These are phyloP conservation scores for Fusarium keratoplasticum DNA, from an alignment of 2,329 filamentous ascomycete species.

Conservation along the genomic window DNA sequence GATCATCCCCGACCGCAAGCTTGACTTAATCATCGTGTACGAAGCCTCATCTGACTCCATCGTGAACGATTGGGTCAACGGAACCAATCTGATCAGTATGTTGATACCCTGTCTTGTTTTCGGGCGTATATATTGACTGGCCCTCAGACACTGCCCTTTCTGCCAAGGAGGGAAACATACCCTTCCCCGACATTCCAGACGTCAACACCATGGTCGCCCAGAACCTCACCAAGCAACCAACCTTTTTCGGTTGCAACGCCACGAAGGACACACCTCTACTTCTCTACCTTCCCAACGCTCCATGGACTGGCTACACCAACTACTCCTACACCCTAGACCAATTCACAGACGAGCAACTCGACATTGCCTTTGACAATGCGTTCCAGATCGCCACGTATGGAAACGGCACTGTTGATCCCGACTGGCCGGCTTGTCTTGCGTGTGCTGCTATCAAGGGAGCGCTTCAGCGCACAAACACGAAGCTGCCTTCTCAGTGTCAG, in stretches of 20 bases:
- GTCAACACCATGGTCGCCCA: slow-evolving; percentile 42
- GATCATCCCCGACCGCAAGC: slow-evolving; percentile 43
- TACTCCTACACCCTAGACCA: slow-evolving; percentile 37
- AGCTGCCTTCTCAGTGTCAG: slow-evolving; percentile 38
- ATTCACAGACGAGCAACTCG: slow-evolving; percentile 42
- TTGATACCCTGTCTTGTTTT: too few relatives aligned
- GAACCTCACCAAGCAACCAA: slow-evolving; percentile 42
- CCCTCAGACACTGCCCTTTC: slow-evolving; percentile 23
- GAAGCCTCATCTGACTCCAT: slow-evolving; percentile 45
- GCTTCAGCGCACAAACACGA: slow-evolving; percentile 55
- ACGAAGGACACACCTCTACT: slow-evolving; percentile 36
- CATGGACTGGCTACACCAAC: slow-evolving; percentile 45
- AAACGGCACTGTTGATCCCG: slow-evolving; percentile 75
- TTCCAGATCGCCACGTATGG: slow-evolving; percentile 83
- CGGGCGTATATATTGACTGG: too few relatives aligned
- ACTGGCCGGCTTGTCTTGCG: slow-evolving; percentile 83
- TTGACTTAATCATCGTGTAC: slow-evolving; percentile 48
- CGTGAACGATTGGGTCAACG: slow-evolving; percentile 42
- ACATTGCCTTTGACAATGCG: slow-evolving; percentile 67
- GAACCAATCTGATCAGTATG: slow-evolving; percentile 43
- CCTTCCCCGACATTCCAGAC: slow-evolving; percentile 44
- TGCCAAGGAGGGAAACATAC: slow-evolving; percentile 40
- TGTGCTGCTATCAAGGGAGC: slow-evolving; percentile 82
- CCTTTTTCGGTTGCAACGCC: slow-evolving; percentile 46
- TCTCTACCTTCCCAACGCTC: slow-evolving; percentile 46